Evolutionary conservation across 2,329 filamentous ascomycete species (phyloP).

Genomic region (Coniochaeta sp.): DNA sequence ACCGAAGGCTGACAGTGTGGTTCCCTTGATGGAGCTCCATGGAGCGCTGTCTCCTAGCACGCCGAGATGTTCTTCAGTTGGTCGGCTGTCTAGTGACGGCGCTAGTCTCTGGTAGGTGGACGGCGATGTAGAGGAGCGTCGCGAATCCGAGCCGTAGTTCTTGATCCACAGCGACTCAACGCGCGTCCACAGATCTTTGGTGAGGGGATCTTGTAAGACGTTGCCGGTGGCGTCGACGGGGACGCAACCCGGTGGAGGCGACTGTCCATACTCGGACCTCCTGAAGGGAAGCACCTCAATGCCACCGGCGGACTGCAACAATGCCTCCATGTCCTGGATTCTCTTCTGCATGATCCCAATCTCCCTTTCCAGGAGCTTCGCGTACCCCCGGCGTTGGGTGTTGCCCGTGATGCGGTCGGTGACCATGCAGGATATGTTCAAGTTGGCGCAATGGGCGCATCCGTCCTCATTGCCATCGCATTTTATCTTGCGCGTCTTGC

Average conservation of each 20-base stretch:
- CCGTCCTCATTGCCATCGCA: constrained; percentile 76
- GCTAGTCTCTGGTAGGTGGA: constrained; percentile 21
- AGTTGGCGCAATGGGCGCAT: constrained; percentile 74
- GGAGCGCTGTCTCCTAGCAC: constrained; percentile 56
- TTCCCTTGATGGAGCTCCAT: constrained; percentile 68
- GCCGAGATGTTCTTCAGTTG: constrained; percentile 60
- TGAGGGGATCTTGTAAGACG: constrained; percentile 17
- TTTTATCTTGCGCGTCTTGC: constrained; percentile 84
- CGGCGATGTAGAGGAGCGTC: constrained; percentile 7
- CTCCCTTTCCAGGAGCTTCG: constrained; percentile 69
- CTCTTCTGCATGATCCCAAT: constrained; percentile 60
- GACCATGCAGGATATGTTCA: constrained; percentile 71
- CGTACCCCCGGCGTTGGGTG: constrained; percentile 70
- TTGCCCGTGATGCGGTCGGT: constrained; percentile 82
- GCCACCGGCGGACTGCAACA: constrained; percentile 51
- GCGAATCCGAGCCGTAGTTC: constrained; percentile 11
- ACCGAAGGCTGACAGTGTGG: constrained; percentile 69
- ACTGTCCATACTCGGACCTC: constrained; percentile 20
- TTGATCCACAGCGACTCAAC: constrained; percentile 31
- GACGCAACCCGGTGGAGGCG: constrained; percentile 10
- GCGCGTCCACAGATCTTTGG: constrained; percentile 27
- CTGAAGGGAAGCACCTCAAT: constrained; percentile 51
- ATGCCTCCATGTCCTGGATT: constrained; percentile 61
- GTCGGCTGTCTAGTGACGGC: constrained; percentile 30
- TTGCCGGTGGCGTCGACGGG: constrained; percentile 18